These are phyloP conservation scores for Cyberlindnera euphorbiae DNA, from an alignment of 805 yeast genomes.

Conservation along the genomic window DNA sequence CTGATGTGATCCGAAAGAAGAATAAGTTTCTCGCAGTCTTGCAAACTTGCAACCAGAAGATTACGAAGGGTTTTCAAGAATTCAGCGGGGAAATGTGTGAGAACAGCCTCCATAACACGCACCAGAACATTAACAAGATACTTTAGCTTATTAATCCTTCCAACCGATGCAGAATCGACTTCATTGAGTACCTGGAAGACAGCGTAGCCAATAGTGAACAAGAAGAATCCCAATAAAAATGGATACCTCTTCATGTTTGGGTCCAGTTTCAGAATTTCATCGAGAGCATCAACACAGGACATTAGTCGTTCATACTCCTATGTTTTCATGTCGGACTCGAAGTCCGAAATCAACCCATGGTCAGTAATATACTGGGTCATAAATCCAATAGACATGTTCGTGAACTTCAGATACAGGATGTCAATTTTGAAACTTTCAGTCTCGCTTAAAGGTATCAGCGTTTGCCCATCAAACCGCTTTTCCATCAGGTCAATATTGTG, in stretches of 20 bases:
- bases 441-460: conserved; percentile 12
- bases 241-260: conserved; percentile 20
- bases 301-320: conserved; percentile 13
- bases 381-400: conserved; percentile 15
- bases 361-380: conserved; percentile 15
- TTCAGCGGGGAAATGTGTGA: conserved; percentile 26
- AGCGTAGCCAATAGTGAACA: conserved; percentile 20
- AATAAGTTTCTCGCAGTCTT: conserved; percentile 24
- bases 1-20: conserved; percentile 18
- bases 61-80: conserved; percentile 25
- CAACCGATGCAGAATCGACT: conserved; percentile 16
- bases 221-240: conserved; percentile 18
- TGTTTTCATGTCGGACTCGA: conserved; percentile 15
- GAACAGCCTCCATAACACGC: conserved; percentile 23
- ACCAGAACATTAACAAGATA: conserved; percentile 22
- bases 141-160: conserved; percentile 21
- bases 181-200: conserved; percentile 20
- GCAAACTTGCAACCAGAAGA: conserved; percentile 19
- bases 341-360: conserved; percentile 13
- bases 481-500: conserved; percentile 8
- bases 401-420: conserved; percentile 21
- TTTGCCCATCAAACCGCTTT: conserved; percentile 5
- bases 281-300: conserved; percentile 18
- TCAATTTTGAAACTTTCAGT: conserved; percentile 14
- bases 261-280: conserved; percentile 17